These are phyloP conservation scores for Colletotrichum sp. DNA, from an alignment of 2,329 filamentous ascomycete genomes.

Conservation along the genomic window DNA sequence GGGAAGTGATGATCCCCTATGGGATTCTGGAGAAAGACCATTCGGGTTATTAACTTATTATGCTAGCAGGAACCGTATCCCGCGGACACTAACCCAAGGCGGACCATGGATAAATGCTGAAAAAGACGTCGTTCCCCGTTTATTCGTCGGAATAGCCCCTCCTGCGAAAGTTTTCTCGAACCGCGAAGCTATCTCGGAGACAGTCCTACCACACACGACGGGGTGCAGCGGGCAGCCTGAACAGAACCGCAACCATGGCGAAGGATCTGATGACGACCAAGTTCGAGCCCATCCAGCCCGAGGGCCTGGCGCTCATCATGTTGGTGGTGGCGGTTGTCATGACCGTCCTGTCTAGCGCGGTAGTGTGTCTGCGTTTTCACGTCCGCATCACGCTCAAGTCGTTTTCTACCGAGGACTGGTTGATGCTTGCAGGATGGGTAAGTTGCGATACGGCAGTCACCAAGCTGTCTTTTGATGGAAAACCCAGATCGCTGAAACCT, in stretches of 20 bases:
- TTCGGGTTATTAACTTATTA: neutral
- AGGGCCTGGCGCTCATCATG: neutral
- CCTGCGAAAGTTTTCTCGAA: neutral
- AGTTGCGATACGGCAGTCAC: neutral
- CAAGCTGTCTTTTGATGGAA: no score
- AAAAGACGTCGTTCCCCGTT: neutral
- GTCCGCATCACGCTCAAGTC: neutral
- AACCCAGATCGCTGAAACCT: neutral
- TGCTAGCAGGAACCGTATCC: neutral
- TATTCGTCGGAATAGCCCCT: neutral
- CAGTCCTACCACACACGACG: neutral
- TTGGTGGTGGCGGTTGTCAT: neutral
- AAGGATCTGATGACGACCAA: neutral
- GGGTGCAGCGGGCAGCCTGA: neutral
- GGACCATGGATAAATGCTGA: neutral
- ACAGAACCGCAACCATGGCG: neutral
- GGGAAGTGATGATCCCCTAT: neutral
- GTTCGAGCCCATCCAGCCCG: neutral
- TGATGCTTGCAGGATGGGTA: neutral
- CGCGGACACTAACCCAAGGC: neutral
- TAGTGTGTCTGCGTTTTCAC: neutral
- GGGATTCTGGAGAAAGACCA: neutral
- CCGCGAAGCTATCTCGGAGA: neutral
- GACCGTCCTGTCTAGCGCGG: neutral
- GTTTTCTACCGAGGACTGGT: neutral